Evolutionary conservation across 2,329 filamentous ascomycete genomes (phyloP), one percentile per base, ranked within the genome.

Genomic region (Aureobasidium sp.): DNA sequence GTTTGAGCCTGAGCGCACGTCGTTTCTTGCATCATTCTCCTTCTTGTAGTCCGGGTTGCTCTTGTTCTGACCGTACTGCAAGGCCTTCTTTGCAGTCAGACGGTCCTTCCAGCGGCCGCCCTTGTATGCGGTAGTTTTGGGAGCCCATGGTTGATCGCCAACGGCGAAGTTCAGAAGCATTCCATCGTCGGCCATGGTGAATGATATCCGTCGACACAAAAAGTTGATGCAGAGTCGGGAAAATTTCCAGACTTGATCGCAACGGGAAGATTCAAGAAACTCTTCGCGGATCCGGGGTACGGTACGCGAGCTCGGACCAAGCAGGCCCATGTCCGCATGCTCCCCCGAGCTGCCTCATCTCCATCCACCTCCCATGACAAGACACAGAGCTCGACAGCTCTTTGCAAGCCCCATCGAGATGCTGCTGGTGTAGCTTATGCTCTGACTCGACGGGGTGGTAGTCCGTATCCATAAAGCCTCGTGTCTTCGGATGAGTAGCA

Each of bases 81-180:
- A 79, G 62, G 81, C 79, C 73, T 88, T 88, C 74, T 91, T 88
- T 37, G 91, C 91, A 60, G 85, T 87, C 62, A 93, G 81, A 64
- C 94, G 84, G 71, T 96, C 92, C 70, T 89, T 88, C 94, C 94
- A 99, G 67, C 84, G 84, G n/a, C 94, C 94, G 66, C 94, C 94
- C 71, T 88, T 94, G 74, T 95, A 89, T 59, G 77, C 81, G 3
- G 79, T 75, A 66, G 80, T 79, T 80, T 81, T 78, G 13, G 87
- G 81, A 65, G 80, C 78, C 80, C 82, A 78, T 19, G 88, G 82
- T 19, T 78, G 81, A 63, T 89, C 85, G 3, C 69, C 67, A 61
- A 96, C 78, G 67, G 90, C 86, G 72, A 97, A 96, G 69, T 97
- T 97, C 71, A 97, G 79, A 61, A 96, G 82, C 84, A 99, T 88